phyloP scores from a whole-genome alignment of 257 asterid species.

The Cruciata laevipes region DNA sequence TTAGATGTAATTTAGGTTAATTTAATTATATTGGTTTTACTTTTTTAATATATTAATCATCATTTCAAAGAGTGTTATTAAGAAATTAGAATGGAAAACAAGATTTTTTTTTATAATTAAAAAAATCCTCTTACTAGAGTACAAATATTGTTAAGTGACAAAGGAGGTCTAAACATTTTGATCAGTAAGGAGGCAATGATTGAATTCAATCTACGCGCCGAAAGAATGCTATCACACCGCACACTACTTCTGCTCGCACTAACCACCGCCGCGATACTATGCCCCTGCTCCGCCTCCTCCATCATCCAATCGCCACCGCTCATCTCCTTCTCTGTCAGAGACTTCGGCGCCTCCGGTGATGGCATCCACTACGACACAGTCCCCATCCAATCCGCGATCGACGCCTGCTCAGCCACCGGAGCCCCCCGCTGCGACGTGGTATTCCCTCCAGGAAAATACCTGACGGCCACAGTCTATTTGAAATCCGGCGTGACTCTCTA shows the following conservation, averaged over 20 bases:
- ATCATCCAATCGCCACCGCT: slow-evolving; percentile 26
- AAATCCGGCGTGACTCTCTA: slow-evolving; percentile 63
- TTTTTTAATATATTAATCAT: too few relatives aligned
- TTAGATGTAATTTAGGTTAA: too few relatives aligned
- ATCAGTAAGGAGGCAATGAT: neutral
- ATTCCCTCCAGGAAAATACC: slow-evolving; percentile 75
- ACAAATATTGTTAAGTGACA: too few relatives aligned
- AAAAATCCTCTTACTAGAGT: too few relatives aligned
- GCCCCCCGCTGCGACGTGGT: slow-evolving; percentile 50
- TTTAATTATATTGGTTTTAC: too few relatives aligned
- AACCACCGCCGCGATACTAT: slow-evolving; percentile 31
- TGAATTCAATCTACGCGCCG: neutral
- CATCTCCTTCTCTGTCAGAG: slow-evolving; percentile 54
- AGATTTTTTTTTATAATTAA: too few relatives aligned
- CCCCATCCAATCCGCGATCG: slow-evolving; percentile 64
- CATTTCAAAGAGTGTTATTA: too few relatives aligned
- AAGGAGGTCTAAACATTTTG: too few relatives aligned
- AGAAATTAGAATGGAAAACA: too few relatives aligned
- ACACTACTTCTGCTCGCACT: slow-evolving; percentile 15
- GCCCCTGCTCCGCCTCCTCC: slow-evolving; percentile 37
- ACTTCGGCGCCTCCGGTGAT: slow-evolving; percentile 64
- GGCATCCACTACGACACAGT: slow-evolving; percentile 68
- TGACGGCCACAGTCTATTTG: slow-evolving; percentile 60
- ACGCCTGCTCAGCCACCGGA: slow-evolving; percentile 39
- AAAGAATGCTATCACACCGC: slow-evolving; percentile 2